Evolutionary conservation across 371 early-diverging fungal species (phyloP).

Genomic region (Lichtheimia ramosa): DNA sequence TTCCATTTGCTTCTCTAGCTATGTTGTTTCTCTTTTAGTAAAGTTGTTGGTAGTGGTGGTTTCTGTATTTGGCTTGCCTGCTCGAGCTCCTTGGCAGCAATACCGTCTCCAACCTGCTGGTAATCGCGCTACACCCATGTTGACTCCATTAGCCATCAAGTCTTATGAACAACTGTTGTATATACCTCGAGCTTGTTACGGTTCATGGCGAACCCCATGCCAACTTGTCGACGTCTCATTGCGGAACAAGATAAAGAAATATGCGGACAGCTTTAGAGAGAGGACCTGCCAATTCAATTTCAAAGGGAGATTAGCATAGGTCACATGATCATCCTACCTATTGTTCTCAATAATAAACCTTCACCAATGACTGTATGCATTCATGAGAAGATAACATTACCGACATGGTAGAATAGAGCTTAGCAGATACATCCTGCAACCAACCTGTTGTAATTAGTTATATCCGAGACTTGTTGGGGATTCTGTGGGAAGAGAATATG

Average conservation of each 20-base stretch:
- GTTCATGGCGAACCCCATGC: conserved; percentile 31
- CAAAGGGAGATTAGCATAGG: too few species aligned
- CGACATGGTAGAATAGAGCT: too few species aligned
- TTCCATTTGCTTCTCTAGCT: conserved; percentile 77
- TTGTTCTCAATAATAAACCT: too few species aligned
- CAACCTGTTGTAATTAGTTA: too few species aligned
- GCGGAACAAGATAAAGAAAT: neutral
- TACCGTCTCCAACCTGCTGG: conserved; percentile 53
- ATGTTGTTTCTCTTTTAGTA: neutral
- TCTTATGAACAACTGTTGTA: neutral
- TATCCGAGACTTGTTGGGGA: too few species aligned
- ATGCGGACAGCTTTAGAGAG: too few species aligned
- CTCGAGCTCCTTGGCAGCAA: conserved; percentile 57
- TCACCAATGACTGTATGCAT: too few species aligned
- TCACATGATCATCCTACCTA: too few species aligned
- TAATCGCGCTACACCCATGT: conserved; percentile 46
- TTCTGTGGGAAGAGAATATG: too few species aligned
- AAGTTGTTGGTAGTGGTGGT: neutral
- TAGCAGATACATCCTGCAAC: too few species aligned
- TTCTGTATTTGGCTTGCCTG: conserved; percentile 33
- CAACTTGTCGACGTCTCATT: conserved; percentile 44
- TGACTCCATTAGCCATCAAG: neutral
- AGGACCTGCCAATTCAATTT: too few species aligned
- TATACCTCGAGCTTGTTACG: conserved; percentile 32
- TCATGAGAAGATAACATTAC: too few species aligned